Evolutionary conservation across 768 basidiomycete species (phyloP).

Genomic region (Russula foetens): DNA sequence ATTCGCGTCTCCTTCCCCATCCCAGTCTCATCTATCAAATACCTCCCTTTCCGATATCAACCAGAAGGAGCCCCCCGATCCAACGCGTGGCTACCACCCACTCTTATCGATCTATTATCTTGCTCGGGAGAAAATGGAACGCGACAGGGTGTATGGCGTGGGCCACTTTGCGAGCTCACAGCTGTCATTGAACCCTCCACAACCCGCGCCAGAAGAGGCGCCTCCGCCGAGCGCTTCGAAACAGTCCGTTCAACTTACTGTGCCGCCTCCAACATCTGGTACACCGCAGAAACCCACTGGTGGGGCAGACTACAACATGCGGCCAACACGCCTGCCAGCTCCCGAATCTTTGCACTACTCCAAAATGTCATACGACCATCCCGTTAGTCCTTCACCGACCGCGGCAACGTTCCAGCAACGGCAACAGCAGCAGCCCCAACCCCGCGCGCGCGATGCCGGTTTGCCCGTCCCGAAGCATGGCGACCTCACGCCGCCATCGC

Average conservation of each 20-base stretch:
- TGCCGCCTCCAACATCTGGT: slow-evolving; percentile 21
- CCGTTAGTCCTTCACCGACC: slow-evolving; percentile 50
- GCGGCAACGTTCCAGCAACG: slow-evolving; percentile 46
- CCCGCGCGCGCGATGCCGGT: slow-evolving; percentile 61
- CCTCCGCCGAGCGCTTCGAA: slow-evolving; percentile 20
- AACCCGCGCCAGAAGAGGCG: slow-evolving; percentile 14
- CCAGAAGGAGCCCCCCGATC: slow-evolving; percentile 54
- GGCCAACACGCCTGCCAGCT: slow-evolving; percentile 69
- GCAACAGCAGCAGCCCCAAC: slow-evolving; percentile 46
- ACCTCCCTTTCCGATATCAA: slow-evolving; percentile 35
- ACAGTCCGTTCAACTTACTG: slow-evolving; percentile 18
- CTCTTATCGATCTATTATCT: slow-evolving; percentile 95
- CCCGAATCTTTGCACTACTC: slow-evolving; percentile 79
- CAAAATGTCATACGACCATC: slow-evolving; percentile 67
- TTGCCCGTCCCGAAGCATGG: slow-evolving; percentile 33
- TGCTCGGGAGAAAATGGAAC: slow-evolving; percentile 89
- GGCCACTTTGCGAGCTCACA: slow-evolving; percentile 94
- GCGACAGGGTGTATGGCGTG: slow-evolving; percentile 88
- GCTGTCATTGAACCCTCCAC: slow-evolving; percentile 35
- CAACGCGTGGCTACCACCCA: slow-evolving; percentile 89
- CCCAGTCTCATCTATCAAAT: slow-evolving; percentile 47
- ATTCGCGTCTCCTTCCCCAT: slow-evolving; percentile 51
- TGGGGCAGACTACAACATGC: slow-evolving; percentile 76
- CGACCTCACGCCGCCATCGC: slow-evolving; percentile 22
- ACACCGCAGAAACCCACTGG: slow-evolving; percentile 31